These are phyloP conservation scores for Nicotiana noctiflora DNA, from an alignment of 257 asterid genomes.

Conservation along the genomic window DNA sequence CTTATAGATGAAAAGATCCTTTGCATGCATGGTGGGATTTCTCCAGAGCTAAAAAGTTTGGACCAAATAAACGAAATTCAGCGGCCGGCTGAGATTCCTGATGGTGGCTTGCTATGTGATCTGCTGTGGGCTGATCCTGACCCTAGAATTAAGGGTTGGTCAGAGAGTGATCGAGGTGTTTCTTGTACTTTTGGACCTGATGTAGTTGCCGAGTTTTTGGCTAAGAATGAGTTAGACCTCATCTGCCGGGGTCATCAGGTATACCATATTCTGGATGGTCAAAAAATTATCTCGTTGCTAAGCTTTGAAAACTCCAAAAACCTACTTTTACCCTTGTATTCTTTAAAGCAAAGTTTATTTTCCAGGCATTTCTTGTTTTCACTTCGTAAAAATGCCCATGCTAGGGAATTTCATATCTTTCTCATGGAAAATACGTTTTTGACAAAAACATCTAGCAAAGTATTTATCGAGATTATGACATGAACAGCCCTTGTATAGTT, in stretches of 20 bases:
- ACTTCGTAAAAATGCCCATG: neutral
- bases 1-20: constrained; percentile 68
- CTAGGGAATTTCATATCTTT: neutral
- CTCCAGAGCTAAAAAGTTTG: constrained; percentile 49
- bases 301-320: neutral
- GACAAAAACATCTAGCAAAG: neutral
- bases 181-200: constrained; percentile 77
- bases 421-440: neutral
- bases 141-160: constrained; percentile 57
- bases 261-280: constrained; percentile 5
- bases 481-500: neutral
- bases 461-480: neutral
- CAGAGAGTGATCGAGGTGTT: constrained; percentile 73
- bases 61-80: constrained; percentile 52
- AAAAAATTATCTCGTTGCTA: neutral
- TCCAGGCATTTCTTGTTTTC: neutral
- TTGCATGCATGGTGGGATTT: constrained; percentile 87
- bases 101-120: constrained; percentile 68
- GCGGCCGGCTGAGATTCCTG: constrained; percentile 73
- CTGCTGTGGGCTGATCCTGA: constrained; percentile 83
- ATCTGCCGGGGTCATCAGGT: constrained; percentile 92
- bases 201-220: constrained; percentile 57
- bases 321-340: neutral
- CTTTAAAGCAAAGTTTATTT: neutral
- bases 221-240: constrained; percentile 58